These are phyloP conservation scores for Stygiomarasmius scandens DNA, from an alignment of 1,284 basidiomycete species.

Conservation along the genomic window DNA sequence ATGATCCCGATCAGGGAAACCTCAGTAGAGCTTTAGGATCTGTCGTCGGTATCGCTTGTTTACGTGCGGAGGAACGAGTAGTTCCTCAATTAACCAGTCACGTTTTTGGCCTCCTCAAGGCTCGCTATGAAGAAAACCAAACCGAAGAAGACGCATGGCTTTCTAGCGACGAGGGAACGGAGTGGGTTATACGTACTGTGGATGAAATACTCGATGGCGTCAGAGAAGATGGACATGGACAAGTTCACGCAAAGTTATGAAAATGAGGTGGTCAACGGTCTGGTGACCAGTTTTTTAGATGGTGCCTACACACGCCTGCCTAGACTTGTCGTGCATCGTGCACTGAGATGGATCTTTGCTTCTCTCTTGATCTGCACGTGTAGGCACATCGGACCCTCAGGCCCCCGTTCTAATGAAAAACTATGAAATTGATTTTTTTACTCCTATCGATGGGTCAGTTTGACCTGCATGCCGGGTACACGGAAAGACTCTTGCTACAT, in stretches of 20 bases:
- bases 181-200: conserved; percentile 89
- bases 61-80: conserved; percentile 88
- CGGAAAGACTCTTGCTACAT: neutral
- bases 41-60: conserved; percentile 87
- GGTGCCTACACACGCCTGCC: conserved; percentile 36
- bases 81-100: conserved; percentile 92
- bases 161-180: conserved; percentile 85
- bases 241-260: conserved; percentile 64
- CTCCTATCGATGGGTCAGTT: conserved; percentile 2
- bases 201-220: conserved; percentile 81
- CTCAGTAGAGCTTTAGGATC: conserved; percentile 87
- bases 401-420: conserved; percentile 1
- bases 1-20: conserved; percentile 72
- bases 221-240: conserved; percentile 35
- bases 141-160: conserved; percentile 85
- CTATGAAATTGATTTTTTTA: neutral
- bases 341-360: conserved; percentile 13
- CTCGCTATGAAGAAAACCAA: conserved; percentile 60
- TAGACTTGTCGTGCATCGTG: conserved; percentile 38
- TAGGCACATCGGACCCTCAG: neutral
- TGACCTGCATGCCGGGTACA: neutral
- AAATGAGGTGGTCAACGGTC: conserved; percentile 23
- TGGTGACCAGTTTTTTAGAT: conserved; percentile 18
- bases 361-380: conserved; percentile 5
- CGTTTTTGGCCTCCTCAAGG: conserved; percentile 92